These are phyloP conservation scores for Echinosophora koreensis DNA, from an alignment of 306 rosid genomes.

Conservation along the genomic window DNA sequence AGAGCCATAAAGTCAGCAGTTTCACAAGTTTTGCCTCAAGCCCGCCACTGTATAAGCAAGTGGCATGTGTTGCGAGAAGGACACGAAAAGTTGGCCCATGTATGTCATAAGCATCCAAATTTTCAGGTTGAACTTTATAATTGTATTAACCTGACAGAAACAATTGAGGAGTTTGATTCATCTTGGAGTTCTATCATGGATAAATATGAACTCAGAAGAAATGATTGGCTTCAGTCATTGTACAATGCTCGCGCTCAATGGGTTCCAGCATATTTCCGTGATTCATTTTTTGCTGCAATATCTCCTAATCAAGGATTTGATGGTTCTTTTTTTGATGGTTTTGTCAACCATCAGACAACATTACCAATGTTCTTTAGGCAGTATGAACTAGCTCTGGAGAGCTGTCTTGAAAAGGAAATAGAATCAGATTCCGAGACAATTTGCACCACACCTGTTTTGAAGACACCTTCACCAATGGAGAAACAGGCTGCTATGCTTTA, in stretches of 20 bases:
- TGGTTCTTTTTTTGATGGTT: constrained; percentile 82
- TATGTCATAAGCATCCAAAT: constrained; percentile 80
- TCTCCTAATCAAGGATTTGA: constrained; percentile 76
- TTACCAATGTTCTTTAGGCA: constrained; percentile 95
- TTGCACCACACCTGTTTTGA: constrained; percentile 75
- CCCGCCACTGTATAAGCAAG: constrained; percentile 84
- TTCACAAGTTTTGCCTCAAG: constrained; percentile 83
- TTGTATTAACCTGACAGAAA: constrained; percentile 92
- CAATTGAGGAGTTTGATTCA: constrained; percentile 89
- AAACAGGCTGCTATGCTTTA: constrained; percentile 91
- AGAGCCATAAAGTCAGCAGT: constrained; percentile 80
- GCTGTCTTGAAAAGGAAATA: constrained; percentile 82
- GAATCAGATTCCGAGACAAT: constrained; percentile 89
- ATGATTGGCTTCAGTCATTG: constrained; percentile 85
- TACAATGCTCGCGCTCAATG: constrained; percentile 82
- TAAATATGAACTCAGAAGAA: constrained; percentile 78
- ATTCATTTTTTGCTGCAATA: constrained; percentile 76
- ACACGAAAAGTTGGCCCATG: constrained; percentile 79
- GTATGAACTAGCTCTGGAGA: constrained; percentile 89
- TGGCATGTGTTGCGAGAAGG: constrained; percentile 97
- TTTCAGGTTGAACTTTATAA: constrained; percentile 84
- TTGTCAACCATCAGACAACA: constrained; percentile 87
- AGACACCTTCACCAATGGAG: constrained; percentile 99
- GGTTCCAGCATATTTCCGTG: constrained; percentile 91
- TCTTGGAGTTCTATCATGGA: constrained; percentile 81